Base-by-base conservation (phyloP, 2,329 filamentous ascomycete genomes). In the Epichloe hybrida region DNA sequence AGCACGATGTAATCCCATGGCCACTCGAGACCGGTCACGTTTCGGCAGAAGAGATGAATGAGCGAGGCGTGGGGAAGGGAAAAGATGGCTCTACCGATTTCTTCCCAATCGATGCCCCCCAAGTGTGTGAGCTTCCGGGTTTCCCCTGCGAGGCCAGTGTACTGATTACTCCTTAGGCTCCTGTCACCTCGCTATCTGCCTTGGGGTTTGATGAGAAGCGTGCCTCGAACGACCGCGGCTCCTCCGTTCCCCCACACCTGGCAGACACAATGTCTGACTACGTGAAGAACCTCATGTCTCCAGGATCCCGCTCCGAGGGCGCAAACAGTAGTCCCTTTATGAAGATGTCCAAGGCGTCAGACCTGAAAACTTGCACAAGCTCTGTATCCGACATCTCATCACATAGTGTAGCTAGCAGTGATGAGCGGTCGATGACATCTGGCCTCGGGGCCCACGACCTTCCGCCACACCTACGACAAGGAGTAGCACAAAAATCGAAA, bases 11-110 rank as follows among this genome's bases (percentile, higher is more conserved):
- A 3, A 57, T 55, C 0, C 65, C 66, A 0, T 49, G 52, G 0
- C 60, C 61, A 0, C 55, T 67, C 1, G 61, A 62, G 34, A 65
- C 65, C 0, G 66, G 64, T 0, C 64, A 68, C 34, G 52, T 65
- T 11, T 66, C 64, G 0, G 43, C 55, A 0, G 66, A 68, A 34
- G 66, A 68, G 40, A 34, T 37, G 1, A 50, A 56, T 31, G 27
- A 11, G 45, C 47, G 3, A 62, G 56, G 53, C 17, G 50, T 6
- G 31, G 46, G 9, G 34, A 44, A 0, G 55, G 55, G 31, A 34
- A 40, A 0, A 56, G 55, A 23, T 23, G 35, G 5, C 44, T 57
- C 52, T 31, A 52, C 53, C 2, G 56, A 62, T 20, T 66, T 66
- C 48, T 64, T 64, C 34, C 56, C 54, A 0, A 49, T 55, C 2